Base-by-base conservation (phyloP, 2,329 filamentous ascomycete species). In the Colletotrichum sp. region DNA sequence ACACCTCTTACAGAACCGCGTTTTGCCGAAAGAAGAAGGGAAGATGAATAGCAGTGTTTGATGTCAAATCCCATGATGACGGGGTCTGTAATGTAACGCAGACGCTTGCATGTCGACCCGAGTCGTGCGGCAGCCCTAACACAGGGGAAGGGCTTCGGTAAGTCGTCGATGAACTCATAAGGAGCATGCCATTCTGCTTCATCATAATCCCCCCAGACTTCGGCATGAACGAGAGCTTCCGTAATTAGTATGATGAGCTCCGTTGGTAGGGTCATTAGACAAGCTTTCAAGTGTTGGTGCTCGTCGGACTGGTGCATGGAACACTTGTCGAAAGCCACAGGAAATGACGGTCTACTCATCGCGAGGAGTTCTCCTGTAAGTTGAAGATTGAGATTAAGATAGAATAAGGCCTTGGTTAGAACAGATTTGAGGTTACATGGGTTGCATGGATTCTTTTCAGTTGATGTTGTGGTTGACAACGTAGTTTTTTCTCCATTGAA, bases 1-100 rank as follows among this genome's bases (percentile, higher is more conserved):
- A 57, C 52, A n/a, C 52, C 52, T 15, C 12, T 12, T 2, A 28
- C 52, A 28, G 5, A 57, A 8, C 52, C 52, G 22, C 13, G 7
- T 28, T 57, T 57, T 28, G 52, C 22, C 7, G 52, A 57, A 24
- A 57, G 52, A n/a, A 16, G 24, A 8, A 57, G 52, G 7, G 22
- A 26, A 24, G 52, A 57, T n/a, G 52, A 57, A 0, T 57, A 28
- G 52, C 24, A 28, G 24, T 57, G 7, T 26, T 28, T 5, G 12
- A 26, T 57, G 12, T 57, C 52, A 4, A 0, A 0, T 0, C 13
- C 6, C 24, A 57, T 57, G 52, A 57, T 18, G 13, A 28, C 1
- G 7, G 22, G 52, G 22, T 57, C 52, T 24, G 24, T 28, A 10
- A 57, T 28, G 24, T 15, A 8, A 28, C 24, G 52, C 2, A 28